These are phyloP conservation scores for Hygrophila difformis DNA, from an alignment of 257 asterid species.

Conservation along the genomic window DNA sequence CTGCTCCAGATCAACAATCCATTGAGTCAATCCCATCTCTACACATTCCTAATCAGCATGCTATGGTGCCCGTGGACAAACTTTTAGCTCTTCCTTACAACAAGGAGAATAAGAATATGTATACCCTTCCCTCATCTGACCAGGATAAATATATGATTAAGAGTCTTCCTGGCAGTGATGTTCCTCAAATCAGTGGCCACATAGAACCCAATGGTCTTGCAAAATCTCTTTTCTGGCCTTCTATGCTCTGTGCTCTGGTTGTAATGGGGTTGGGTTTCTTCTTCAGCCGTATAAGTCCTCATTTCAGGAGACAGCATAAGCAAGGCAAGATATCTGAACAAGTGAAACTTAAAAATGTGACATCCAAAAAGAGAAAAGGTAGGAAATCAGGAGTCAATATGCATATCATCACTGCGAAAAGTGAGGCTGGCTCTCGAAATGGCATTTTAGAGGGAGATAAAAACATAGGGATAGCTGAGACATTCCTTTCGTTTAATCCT, in stretches of 20 bases:
- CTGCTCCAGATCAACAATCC: conserved; percentile 27
- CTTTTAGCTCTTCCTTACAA: conserved; percentile 22
- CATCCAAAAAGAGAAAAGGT: conserved; percentile 50
- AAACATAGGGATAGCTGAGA: conserved; percentile 15
- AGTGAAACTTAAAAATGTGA: conserved; percentile 26
- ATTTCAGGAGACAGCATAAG: conserved; percentile 17
- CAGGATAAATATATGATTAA: conserved; percentile 19
- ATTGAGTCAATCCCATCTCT: conserved; percentile 26
- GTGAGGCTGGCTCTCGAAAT: conserved; percentile 15
- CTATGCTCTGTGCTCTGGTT: conserved; percentile 25
- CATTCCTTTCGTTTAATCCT: conserved; percentile 18
- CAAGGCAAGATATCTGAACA: conserved; percentile 24
- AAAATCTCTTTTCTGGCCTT: conserved; percentile 31
- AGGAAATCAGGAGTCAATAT: conserved; percentile 41
- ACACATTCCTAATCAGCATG: conserved; percentile 28
- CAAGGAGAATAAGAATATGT: conserved; percentile 25
- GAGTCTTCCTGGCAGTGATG: conserved; percentile 29
- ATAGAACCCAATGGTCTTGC: conserved; percentile 20
- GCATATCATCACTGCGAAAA: conserved; percentile 22
- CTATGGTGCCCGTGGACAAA: conserved; percentile 20
- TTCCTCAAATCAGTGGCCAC: conserved; percentile 18
- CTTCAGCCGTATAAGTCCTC: conserved; percentile 15
- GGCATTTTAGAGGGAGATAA: conserved; percentile 17
- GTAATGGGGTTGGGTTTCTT: conserved; percentile 26
- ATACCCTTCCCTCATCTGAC: conserved; percentile 36